Conservation (phyloP, 192 early-diverging fungal species). For the Entophlyctis helioformis region DNA sequence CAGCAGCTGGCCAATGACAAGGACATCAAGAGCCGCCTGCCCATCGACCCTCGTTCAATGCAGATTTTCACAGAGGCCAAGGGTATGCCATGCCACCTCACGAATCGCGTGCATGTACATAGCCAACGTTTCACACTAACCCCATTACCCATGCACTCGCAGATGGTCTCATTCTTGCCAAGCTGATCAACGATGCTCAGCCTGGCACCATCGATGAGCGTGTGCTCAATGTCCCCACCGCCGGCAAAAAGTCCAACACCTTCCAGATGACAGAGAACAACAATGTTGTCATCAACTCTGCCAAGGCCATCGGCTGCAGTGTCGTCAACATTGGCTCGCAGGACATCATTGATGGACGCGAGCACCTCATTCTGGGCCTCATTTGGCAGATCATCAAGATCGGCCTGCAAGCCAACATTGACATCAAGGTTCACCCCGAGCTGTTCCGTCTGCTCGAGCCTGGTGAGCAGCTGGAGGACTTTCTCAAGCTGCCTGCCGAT, state of each 20-base stretch:
- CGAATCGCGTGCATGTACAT: not conserved
- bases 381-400: conserved; percentile 99
- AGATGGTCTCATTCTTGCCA: conserved; percentile 82
- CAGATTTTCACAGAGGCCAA: conserved; percentile 93
- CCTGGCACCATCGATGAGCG: conserved; percentile 98
- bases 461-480: conserved; percentile 88
- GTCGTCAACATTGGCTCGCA: conserved; percentile 97
- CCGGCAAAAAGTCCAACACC: conserved; percentile 70
- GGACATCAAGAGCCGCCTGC: conserved; percentile 75
- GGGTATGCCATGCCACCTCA: conserved; percentile 25
- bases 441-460: conserved; percentile 88
- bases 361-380: conserved; percentile 92
- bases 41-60: conserved; percentile 89
- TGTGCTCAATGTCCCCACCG: conserved; percentile 65
- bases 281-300: conserved; percentile 97
- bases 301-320: conserved; percentile 96
- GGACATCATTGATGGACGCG: conserved; percentile 92
- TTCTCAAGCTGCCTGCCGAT: conserved; percentile 87
- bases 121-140: not conserved
- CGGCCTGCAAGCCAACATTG: conserved; percentile 89
- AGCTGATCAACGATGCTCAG: conserved; percentile 96
- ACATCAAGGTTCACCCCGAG: conserved; percentile 97
- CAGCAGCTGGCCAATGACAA: conserved; percentile 64
- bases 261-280: conserved; percentile 99
- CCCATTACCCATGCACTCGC: not conserved